Evolutionary conservation across 2,329 filamentous ascomycete genomes (phyloP).

Genomic region (Aureobasidium uvarum): DNA sequence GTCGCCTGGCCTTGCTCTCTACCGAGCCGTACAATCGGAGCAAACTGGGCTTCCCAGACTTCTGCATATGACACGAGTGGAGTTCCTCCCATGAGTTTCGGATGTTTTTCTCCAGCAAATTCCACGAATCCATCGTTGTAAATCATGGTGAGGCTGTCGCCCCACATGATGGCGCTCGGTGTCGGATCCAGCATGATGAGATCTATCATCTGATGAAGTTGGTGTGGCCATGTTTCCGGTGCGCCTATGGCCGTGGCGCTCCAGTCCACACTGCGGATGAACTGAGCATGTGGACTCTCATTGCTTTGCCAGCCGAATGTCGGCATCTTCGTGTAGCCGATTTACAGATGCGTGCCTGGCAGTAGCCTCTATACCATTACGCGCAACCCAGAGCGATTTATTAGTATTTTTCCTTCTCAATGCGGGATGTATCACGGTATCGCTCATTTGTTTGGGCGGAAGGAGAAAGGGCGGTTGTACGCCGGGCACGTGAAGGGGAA

Average conservation of each 20-base stretch:
- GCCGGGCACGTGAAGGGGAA: background rate
- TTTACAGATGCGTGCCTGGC: background rate
- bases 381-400: background rate
- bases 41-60: constrained; percentile 22
- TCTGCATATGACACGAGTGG: constrained; percentile 6
- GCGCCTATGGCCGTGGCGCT: constrained; percentile 34
- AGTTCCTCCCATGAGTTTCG: constrained; percentile 29
- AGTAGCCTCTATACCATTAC: background rate
- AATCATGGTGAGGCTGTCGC: constrained; percentile 38
- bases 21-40: constrained; percentile 28
- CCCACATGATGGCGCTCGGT: constrained; percentile 36
- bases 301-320: constrained; percentile 4
- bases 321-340: background rate
- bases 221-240: constrained; percentile 34
- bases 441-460: background rate
- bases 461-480: constrained; percentile 4
- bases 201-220: constrained; percentile 33
- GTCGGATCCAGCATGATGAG: constrained; percentile 36
- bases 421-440: background rate
- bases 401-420: background rate
- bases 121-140: constrained; percentile 41
- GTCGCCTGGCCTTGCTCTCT: constrained; percentile 29
- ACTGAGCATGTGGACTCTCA: constrained; percentile 5
- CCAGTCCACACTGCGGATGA: constrained; percentile 33
- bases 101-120: constrained; percentile 36